phyloP scores from a whole-genome alignment of 768 basidiomycete genomes.

The Agaricus blazei region DNA sequence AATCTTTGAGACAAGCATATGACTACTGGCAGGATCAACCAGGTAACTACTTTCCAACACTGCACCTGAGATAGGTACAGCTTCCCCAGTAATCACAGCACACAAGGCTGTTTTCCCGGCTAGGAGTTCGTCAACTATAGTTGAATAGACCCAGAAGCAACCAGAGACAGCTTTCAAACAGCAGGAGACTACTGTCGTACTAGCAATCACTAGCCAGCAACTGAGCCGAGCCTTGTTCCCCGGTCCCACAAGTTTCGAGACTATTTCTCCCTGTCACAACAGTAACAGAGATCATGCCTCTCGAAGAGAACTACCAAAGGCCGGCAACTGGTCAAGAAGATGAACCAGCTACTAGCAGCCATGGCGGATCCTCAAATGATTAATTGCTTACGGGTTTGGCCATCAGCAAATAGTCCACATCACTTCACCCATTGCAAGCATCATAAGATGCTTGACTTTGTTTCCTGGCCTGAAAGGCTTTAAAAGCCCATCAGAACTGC shows the following conservation, averaged over 20 bases:
- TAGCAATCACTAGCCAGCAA: conserved; percentile 15
- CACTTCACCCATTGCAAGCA: conserved; percentile 25
- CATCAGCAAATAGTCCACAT: conserved; percentile 36
- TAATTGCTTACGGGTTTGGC: conserved; percentile 32
- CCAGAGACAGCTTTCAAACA: conserved; percentile 10
- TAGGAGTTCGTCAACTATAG: conserved; percentile 19
- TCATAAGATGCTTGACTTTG: conserved; percentile 18
- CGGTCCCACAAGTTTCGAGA: conserved; percentile 41
- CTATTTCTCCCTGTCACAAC: conserved; percentile 20
- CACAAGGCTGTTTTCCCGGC: conserved; percentile 17
- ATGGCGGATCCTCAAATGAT: conserved; percentile 30
- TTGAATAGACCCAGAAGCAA: background rate
- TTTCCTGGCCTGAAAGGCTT: too few species aligned
- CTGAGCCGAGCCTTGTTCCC: conserved; percentile 37
- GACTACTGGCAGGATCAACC: conserved; percentile 84
- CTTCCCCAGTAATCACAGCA: background rate
- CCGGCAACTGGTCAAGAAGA: conserved; percentile 17
- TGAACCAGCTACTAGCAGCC: conserved; percentile 19
- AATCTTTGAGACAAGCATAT: conserved; percentile 83
- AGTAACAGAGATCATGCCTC: conserved; percentile 30
- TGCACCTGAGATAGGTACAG: too few species aligned
- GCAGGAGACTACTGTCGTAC: background rate
- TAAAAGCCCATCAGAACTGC: too few species aligned
- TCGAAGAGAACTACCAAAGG: conserved; percentile 33
- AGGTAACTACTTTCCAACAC: conserved; percentile 58